phyloP scores from a whole-genome alignment of 495 filamentous ascomycete species.

The Lepidopterella palustris region DNA sequence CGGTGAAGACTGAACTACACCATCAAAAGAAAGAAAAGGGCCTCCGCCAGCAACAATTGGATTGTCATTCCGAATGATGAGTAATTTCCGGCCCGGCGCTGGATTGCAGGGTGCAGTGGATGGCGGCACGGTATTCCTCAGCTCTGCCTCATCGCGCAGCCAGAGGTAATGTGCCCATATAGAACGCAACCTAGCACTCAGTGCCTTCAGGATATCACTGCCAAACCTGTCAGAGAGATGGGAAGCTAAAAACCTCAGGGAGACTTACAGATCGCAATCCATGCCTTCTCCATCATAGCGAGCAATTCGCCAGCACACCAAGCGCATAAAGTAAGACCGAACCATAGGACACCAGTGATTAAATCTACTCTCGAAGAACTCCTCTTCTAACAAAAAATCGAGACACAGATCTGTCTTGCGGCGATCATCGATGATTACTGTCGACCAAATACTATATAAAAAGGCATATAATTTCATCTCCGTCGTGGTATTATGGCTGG shows the following conservation, averaged over 20 bases:
- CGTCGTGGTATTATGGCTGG: conserved; percentile 88
- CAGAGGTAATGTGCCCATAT: conserved; percentile 77
- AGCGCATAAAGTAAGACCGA: conserved; percentile 86
- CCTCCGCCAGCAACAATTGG: conserved; percentile 46
- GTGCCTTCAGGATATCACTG: conserved; percentile 60
- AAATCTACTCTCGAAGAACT: conserved; percentile 78
- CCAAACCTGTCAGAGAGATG: conserved; percentile 17
- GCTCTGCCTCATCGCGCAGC: conserved; percentile 58
- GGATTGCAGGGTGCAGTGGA: conserved; percentile 81
- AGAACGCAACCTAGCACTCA: conserved; percentile 62
- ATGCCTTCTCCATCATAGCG: conserved; percentile 65
- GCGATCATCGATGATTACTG: conserved; percentile 56
- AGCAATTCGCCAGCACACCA: conserved; percentile 87
- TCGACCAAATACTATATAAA: conserved; percentile 74
- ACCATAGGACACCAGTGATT: conserved; percentile 99
- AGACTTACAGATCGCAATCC: conserved; percentile 62
- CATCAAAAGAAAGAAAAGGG: conserved; percentile 59
- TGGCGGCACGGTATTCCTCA: conserved; percentile 47
- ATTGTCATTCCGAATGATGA: conserved; percentile 85
- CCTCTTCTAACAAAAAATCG: conserved; percentile 71
- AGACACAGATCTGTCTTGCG: conserved; percentile 69
- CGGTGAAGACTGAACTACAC: conserved; percentile 44
- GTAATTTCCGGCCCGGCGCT: conserved; percentile 80
- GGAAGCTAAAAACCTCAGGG: not conserved
- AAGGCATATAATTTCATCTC: conserved; percentile 86